These are phyloP conservation scores for Suillus luteus DNA, from an alignment of 768 basidiomycete genomes.

Conservation along the genomic window DNA sequence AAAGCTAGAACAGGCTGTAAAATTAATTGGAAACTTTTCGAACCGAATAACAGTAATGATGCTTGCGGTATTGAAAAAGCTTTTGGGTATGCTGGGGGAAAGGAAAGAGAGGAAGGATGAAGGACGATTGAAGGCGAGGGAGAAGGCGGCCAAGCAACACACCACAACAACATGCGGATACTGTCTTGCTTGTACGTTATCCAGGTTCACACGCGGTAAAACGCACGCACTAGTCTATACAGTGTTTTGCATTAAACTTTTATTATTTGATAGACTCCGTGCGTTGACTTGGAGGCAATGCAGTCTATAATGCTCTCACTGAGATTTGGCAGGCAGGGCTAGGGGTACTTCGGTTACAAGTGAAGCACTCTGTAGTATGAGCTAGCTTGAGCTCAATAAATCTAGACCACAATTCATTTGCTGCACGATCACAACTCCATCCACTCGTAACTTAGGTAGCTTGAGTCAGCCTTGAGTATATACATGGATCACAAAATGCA, in stretches of 20 bases:
- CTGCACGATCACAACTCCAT: neutral
- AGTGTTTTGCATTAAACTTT: neutral
- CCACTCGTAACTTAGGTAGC: constrained; percentile 3
- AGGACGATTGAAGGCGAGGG: constrained; percentile 17
- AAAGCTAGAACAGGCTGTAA: constrained; percentile 9
- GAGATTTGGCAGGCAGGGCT: neutral
- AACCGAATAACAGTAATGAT: neutral
- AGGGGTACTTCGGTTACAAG: neutral
- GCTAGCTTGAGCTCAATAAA: neutral
- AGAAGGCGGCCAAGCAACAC: constrained; percentile 21
- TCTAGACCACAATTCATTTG: neutral
- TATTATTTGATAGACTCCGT: neutral
- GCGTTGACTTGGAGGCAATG: neutral
- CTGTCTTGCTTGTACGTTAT: constrained; percentile 23
- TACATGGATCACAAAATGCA: constrained; percentile 12
- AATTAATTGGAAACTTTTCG: constrained; percentile 5
- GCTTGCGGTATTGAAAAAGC: constrained; percentile 17
- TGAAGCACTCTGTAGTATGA: too few relatives aligned
- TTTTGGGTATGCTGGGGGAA: constrained; percentile 31
- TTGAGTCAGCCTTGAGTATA: constrained; percentile 4
- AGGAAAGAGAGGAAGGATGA: constrained; percentile 14
- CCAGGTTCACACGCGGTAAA: constrained; percentile 20
- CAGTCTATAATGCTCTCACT: neutral
- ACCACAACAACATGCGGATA: constrained; percentile 25
- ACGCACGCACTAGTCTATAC: constrained; percentile 1